Evolutionary conservation across 2,329 filamentous ascomycete species (phyloP), one percentile per base, ranked within the genome.

Genomic region (Nigrograna mackinnonii): DNA sequence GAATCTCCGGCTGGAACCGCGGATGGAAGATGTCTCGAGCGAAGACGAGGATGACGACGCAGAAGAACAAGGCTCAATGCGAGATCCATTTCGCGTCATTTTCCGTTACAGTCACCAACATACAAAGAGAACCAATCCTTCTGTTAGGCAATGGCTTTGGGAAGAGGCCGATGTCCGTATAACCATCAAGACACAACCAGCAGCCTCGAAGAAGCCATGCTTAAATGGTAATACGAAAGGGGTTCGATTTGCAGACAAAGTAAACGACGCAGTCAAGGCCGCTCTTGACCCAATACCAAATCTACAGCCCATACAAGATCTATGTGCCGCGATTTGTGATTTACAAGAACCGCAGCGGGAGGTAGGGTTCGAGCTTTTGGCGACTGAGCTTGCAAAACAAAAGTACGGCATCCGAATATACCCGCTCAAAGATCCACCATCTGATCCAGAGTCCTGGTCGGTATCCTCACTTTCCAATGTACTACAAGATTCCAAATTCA

Each of bases 1-100:
- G 24, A 58, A 44, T 34, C 35, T 66, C 22, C 55, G 54, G 9
- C 37, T 61, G 4, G 58, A 61, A 21, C 28, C 44, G 26, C 46
- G 58, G 5, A 59, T 57, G 24, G 46, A 51, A 1, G 39, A 49
- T 13, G 39, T 20, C 1, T 22, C 35, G 11, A 46, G 47, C 28
- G 48, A 54, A 17, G 52, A 52, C 17, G 35, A 46, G 4, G 39
- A 46, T 6, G 47, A 49, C 19, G 45, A 33, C 13, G 34, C 37
- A 5, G 43, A 46, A 14, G 39, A 50, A 30, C n/a, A n/a, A n/a
- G 49, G 49, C 2, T 30, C 33, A 19, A 47, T 49, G 39, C 28
- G 28, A 21, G 39, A 53, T 22, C 47, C 52, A 2, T 58, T 58
- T 32, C 52, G 50, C 16, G 53, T 58, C 3, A 14, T 56, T 4